A percentile compares a stretch with the other conserved stretches of the same genome.
Evolutionary conservation across 2,329 filamentous ascomycete species (phyloP).

Genomic region (Macrophomina phaseolina): DNA sequence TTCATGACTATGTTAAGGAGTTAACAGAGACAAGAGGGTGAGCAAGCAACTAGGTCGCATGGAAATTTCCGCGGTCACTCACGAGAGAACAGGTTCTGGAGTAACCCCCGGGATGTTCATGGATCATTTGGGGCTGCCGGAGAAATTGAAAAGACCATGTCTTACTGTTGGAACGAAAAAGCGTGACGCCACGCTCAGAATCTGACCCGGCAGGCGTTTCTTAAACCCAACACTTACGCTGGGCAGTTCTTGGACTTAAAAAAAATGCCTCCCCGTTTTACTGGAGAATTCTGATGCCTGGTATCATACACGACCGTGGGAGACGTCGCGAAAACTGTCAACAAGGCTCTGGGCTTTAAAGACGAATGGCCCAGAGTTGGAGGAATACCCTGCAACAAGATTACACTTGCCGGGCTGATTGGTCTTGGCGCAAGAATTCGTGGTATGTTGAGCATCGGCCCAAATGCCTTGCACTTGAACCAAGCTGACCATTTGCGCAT

Average conservation of each 20-base stretch:
- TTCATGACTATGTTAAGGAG: too few species aligned
- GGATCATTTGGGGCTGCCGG: neutral
- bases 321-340: neutral
- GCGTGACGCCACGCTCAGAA: too few species aligned
- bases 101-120: neutral
- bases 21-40: too few species aligned
- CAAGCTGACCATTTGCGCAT: neutral
- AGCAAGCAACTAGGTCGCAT: too few species aligned
- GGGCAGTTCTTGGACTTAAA: neutral
- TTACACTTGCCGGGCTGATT: neutral
- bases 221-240: neutral
- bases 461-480: neutral
- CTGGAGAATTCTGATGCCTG: neutral
- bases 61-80: too few species aligned
- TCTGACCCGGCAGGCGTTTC: too few species aligned
- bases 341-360: neutral
- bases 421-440: neutral
- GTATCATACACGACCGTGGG: neutral
- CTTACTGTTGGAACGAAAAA: too few species aligned
- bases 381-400: neutral
- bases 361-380: neutral
- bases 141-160: neutral
- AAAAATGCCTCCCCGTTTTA: neutral
- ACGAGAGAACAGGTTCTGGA: neutral
- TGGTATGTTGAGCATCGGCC: neutral